A percentile compares a stretch with the other conserved stretches of the same genome.
Evolutionary conservation across 2,329 filamentous ascomycete genomes (phyloP).

Genomic region (Nemania sp.): DNA sequence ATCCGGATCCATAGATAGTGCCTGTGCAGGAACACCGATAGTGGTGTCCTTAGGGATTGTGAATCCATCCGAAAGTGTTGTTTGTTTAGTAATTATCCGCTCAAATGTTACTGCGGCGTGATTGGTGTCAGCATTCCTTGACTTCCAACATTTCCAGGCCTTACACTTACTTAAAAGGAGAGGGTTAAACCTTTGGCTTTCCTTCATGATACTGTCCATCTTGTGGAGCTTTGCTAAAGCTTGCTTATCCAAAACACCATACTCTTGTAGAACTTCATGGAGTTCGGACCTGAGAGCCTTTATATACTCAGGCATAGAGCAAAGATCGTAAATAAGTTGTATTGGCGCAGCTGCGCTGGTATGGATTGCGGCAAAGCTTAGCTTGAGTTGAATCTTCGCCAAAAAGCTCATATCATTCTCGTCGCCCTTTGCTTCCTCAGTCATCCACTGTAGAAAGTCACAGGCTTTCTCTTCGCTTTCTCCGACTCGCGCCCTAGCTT

Average conservation of each 20-base stretch:
- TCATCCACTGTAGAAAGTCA: too few species aligned
- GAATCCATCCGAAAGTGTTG: constrained; percentile 11
- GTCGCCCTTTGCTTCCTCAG: not conserved
- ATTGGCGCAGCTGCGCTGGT: not conserved
- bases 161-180: constrained; percentile 40
- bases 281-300: not conserved
- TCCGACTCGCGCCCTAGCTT: too few species aligned
- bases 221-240: too few species aligned
- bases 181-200: constrained; percentile 51
- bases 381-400: not conserved
- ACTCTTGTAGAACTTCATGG: too few species aligned
- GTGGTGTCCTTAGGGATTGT: not conserved
- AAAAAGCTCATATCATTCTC: not conserved
- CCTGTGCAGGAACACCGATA: constrained; percentile 21
- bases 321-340: not conserved
- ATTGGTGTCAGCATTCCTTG: too few species aligned
- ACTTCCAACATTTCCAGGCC: not conserved
- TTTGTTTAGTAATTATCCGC: not conserved
- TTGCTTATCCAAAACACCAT: too few species aligned
- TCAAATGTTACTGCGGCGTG: not conserved
- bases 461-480: too few species aligned
- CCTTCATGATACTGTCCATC: constrained; percentile 54
- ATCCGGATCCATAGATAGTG: too few species aligned
- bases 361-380: constrained; percentile 3
- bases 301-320: not conserved